Percentiles rank a stretch among this genome's conserved stretches.
These are phyloP conservation scores for Phytophthora niederhauseri DNA, from an alignment of 352 stramenopile species.

Conservation along the genomic window DNA sequence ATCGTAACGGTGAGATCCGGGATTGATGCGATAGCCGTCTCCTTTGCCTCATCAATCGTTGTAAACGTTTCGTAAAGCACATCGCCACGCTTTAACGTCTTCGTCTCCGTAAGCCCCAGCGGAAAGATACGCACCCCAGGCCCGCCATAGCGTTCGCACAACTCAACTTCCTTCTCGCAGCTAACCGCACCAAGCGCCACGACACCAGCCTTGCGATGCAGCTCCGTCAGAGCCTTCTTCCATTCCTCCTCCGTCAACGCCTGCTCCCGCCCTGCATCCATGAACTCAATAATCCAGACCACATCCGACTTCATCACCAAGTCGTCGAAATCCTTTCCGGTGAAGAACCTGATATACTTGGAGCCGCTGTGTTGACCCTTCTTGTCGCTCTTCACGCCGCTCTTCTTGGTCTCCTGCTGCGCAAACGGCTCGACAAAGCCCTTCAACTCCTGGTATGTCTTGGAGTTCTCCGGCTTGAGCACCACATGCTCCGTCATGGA, in stretches of 20 bases:
- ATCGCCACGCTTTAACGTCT: constrained; percentile 43
- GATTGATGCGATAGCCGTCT: constrained; percentile 52
- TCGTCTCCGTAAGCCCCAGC: constrained; percentile 34
- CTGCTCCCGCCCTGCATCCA: constrained; percentile 43
- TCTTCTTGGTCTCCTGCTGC: constrained; percentile 15
- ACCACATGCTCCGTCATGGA: constrained; percentile 40
- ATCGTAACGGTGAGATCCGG: constrained; percentile 55
- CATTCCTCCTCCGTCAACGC: constrained; percentile 42
- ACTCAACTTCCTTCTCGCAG: constrained; percentile 46
- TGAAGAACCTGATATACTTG: constrained; percentile 48
- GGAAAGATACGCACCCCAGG: constrained; percentile 62
- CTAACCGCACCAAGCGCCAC: constrained; percentile 60
- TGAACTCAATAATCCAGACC: constrained; percentile 73
- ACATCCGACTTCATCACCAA: constrained; percentile 56
- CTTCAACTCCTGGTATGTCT: constrained; percentile 62
- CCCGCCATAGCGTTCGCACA: constrained; percentile 62
- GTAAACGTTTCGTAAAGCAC: constrained; percentile 45
- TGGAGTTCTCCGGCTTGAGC: constrained; percentile 53
- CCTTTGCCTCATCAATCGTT: constrained; percentile 54
- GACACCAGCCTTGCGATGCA: constrained; percentile 69
- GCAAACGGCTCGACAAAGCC: constrained; percentile 59
- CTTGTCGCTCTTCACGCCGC: constrained; percentile 17
- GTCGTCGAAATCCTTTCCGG: constrained; percentile 51
- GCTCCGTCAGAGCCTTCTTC: constrained; percentile 52
- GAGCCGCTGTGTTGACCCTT: constrained; percentile 20